Conservation (phyloP, 208 protist genomes). For the Trypanosoma congolense region DNA sequence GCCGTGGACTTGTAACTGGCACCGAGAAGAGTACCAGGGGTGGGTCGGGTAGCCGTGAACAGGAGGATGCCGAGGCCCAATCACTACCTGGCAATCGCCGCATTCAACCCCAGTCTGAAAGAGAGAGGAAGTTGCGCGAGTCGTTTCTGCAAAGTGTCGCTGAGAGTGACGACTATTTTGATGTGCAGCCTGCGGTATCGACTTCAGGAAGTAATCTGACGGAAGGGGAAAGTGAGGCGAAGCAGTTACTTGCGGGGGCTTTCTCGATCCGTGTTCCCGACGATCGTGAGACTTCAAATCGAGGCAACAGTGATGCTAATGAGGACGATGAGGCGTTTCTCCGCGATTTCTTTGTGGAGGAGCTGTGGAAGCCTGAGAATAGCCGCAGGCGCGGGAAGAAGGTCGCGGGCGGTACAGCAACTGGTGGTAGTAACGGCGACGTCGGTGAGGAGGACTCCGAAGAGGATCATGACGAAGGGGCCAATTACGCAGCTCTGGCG, state of each 20-base stretch:
- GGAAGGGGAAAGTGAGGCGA: slow-evolving; percentile 6
- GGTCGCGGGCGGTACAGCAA: too few species aligned
- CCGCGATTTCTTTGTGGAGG: slow-evolving; percentile 68
- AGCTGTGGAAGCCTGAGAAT: slow-evolving; percentile 55
- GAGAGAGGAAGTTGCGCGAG: slow-evolving; percentile 55
- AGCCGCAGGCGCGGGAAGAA: slow-evolving; percentile 10
- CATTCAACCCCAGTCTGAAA: slow-evolving; percentile 56
- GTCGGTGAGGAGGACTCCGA: slow-evolving; percentile 19
- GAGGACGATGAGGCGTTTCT: slow-evolving; percentile 49
- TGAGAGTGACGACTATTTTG: slow-evolving; percentile 48
- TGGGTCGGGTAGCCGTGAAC: slow-evolving; percentile 8
- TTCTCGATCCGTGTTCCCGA: slow-evolving; percentile 17
- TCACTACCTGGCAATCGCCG: slow-evolving; percentile 6
- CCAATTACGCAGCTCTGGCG: slow-evolving; percentile 43
- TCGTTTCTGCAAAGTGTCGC: slow-evolving; percentile 65
- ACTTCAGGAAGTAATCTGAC: not conserved
- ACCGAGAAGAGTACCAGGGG: slow-evolving; percentile 22
- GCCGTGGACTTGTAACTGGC: slow-evolving; percentile 42
- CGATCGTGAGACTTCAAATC: not conserved
- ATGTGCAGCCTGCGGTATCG: slow-evolving; percentile 15
- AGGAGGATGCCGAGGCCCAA: slow-evolving; percentile 17
- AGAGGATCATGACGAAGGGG: slow-evolving; percentile 21
- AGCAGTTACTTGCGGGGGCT: slow-evolving; percentile 13
- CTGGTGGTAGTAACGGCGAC: not conserved
- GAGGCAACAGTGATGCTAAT: not conserved